Base-by-base conservation (phyloP, 2,329 filamentous ascomycete species). In the Arthroderma sp. region DNA sequence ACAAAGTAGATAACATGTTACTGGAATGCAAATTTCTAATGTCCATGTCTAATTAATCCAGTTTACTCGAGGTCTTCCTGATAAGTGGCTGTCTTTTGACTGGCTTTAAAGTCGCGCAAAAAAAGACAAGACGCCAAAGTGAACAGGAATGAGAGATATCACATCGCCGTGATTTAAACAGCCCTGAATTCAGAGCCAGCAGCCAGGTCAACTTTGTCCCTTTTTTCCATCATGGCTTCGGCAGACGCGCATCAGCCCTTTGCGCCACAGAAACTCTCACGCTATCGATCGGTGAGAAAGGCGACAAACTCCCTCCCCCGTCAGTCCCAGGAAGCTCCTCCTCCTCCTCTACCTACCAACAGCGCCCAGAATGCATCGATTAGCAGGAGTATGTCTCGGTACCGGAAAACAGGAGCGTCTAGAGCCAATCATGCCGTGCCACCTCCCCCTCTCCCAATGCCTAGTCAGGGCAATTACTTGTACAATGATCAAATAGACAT, bases 261-360 rank as follows among this genome's bases (percentile, higher is more conserved):
- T 25, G 44, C 55, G 19, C 66, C 66, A 31, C 66, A 68, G 55
- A 81, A 79, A 65, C 77, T 80, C 66, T 79, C 79, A 56, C 76
- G 81, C 43, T 84, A 84, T 68, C 74, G 80, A 61, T 81, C 79
- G 31, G 79, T 82, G 57, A 72, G 81, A 59, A 74, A 74, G 61
- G 71, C 71, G 9, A 66, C 71, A 60, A 38, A 38, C 35, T 71
- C 71, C 11, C 66, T 71, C 21, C 69, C 73, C 56, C 66, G 65
- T 53, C 59, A 51, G 23, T 21, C 21, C 38, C 55, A 38, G 33
- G 47, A 51, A n/a, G 54, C 47, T 43, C 58, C 56, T 53, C 53
- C 58, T 6, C 31, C 51, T 28, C 58, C 54, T 3, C 17, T 54
- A 54, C 31, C 41, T 28, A 13, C 28, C 51, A 54, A 21, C 43